Conservation (phyloP, 1,139 yeast species). For the Debaryomyces fabryi region DNA sequence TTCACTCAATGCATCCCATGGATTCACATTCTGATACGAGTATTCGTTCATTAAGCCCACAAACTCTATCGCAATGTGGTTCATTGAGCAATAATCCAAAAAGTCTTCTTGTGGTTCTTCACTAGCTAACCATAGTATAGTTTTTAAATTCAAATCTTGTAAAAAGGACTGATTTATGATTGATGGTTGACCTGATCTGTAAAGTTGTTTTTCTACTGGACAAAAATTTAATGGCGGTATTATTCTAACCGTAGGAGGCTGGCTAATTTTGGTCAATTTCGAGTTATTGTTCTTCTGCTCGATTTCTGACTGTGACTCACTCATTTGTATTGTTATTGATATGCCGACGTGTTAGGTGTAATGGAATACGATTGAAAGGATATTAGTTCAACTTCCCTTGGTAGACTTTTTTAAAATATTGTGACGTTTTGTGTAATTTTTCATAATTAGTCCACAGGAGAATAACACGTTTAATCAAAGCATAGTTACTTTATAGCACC, state of each 20-base stretch:
- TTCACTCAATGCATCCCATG: conserved; percentile 97
- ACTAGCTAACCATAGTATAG: conserved; percentile 90
- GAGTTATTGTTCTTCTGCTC: background rate
- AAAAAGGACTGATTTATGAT: conserved; percentile 87
- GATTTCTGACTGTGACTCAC: background rate
- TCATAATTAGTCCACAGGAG: conserved; percentile 9
- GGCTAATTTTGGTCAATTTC: conserved; percentile 20
- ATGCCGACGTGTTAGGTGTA: background rate
- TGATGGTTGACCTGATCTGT: conserved; percentile 96
- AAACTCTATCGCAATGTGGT: conserved; percentile 65
- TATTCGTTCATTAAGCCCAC: conserved; percentile 67
- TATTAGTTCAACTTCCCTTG: background rate
- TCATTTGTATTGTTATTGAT: background rate
- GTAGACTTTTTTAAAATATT: background rate
- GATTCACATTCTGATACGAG: conserved; percentile 51
- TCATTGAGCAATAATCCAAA: conserved; percentile 74
- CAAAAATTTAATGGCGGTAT: conserved; percentile 95
- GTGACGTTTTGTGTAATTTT: conserved; percentile 6
- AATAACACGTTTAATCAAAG: conserved; percentile 13
- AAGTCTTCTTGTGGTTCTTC: conserved; percentile 94
- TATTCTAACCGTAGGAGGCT: conserved; percentile 63
- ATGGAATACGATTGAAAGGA: background rate
- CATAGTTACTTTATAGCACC: background rate
- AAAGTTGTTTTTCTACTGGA: conserved; percentile 85
- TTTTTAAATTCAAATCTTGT: conserved; percentile 69